Evolutionary conservation across 73 alveolate species (phyloP).

Genomic region (Uronychia binucleata): DNA sequence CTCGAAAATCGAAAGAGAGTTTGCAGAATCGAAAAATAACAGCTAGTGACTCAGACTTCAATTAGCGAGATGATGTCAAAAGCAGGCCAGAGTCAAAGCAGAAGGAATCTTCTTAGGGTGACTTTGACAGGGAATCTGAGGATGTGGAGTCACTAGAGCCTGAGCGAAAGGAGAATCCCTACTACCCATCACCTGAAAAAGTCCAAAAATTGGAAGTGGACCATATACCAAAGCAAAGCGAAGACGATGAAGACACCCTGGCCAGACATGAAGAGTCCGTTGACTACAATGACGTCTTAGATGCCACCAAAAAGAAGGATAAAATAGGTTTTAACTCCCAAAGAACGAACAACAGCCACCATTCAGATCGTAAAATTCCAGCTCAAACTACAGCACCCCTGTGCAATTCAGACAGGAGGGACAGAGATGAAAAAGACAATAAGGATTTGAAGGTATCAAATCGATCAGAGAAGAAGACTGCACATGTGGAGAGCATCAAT

Average conservation of each 20-base stretch:
- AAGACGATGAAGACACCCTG: not conserved
- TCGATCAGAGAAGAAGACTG: too few relatives aligned
- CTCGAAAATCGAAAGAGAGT: too few relatives aligned
- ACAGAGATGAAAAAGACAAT: too few relatives aligned
- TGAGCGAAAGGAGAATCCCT: not conserved
- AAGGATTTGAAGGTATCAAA: too few relatives aligned
- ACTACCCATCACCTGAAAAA: not conserved
- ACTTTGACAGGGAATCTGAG: not conserved
- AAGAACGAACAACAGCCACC: too few relatives aligned
- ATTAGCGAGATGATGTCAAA: not conserved
- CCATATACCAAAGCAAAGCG: not conserved
- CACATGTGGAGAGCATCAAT: too few relatives aligned
- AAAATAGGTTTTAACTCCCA: not conserved
- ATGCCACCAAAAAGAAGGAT: not conserved
- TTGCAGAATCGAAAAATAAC: too few relatives aligned
- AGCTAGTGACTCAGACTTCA: not conserved
- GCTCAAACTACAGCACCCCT: too few relatives aligned
- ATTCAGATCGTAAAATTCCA: too few relatives aligned
- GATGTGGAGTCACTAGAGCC: too few relatives aligned
- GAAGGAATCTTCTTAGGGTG: not conserved
- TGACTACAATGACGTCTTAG: not conserved
- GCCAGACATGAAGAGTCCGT: not conserved
- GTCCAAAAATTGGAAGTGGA: not conserved
- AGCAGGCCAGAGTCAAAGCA: not conserved
- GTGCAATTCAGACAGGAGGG: too few relatives aligned